phyloP scores from a whole-genome alignment of 306 rosid genomes.

The Psophocarpus tetragonolobus region DNA sequence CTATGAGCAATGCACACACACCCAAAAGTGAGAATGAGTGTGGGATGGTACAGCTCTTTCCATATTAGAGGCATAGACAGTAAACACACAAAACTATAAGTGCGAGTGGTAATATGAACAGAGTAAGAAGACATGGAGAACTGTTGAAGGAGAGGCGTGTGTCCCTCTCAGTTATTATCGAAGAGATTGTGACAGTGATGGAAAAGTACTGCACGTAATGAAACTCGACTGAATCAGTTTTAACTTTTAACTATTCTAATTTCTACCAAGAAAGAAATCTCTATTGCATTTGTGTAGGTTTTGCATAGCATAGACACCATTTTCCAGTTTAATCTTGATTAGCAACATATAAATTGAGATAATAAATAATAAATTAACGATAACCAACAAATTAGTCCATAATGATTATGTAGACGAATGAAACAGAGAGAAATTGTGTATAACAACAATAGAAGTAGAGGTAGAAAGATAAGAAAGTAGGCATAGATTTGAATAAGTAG shows the following conservation, averaged over 20 bases:
- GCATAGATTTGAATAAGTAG: background rate
- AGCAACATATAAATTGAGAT: background rate
- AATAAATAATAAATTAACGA: too few relatives aligned
- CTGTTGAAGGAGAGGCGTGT: conserved; percentile 20
- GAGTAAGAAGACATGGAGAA: conserved; percentile 30
- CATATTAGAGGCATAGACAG: conserved; percentile 3
- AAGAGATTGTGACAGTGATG: background rate
- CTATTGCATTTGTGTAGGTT: background rate
- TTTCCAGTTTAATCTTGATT: background rate
- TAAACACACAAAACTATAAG: conserved; percentile 28
- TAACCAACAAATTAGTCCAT: too few relatives aligned
- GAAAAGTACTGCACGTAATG: background rate
- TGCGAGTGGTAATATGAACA: background rate
- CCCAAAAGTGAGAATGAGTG: conserved; percentile 27
- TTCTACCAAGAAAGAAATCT: background rate
- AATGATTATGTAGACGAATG: too few relatives aligned
- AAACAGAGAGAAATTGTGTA: too few relatives aligned
- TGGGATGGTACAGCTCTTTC: conserved; percentile 13
- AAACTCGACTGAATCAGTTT: background rate
- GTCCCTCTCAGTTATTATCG: conserved; percentile 12
- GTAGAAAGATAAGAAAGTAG: background rate
- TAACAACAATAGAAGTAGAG: background rate
- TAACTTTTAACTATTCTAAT: background rate
- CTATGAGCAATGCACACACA: background rate
- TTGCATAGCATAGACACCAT: background rate